These are phyloP conservation scores for Arthrobotrys sphaeroides DNA, from an alignment of 2,329 filamentous ascomycete species.

Conservation along the genomic window DNA sequence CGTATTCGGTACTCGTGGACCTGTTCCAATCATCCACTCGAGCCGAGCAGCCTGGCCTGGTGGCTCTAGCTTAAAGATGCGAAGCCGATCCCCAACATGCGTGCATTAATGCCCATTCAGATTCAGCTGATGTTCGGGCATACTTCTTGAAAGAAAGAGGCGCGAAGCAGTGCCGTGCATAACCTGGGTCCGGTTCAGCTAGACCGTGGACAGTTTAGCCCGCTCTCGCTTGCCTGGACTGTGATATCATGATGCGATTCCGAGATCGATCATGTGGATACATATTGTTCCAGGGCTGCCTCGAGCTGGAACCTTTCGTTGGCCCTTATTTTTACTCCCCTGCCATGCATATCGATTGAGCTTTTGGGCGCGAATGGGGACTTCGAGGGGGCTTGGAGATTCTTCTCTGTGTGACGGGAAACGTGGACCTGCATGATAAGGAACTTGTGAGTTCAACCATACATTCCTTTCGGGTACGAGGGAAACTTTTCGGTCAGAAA, in stretches of 20 bases:
- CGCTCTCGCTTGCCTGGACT: background rate
- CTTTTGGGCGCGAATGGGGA: too few relatives aligned
- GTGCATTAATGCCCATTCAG: too few relatives aligned
- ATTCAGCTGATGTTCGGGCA: background rate
- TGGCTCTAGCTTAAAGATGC: background rate
- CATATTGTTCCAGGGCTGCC: too few relatives aligned
- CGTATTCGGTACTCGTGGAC: too few relatives aligned
- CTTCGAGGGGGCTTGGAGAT: background rate
- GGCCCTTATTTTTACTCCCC: too few relatives aligned
- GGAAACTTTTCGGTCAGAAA: too few relatives aligned
- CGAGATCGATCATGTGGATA: background rate
- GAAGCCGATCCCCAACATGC: background rate
- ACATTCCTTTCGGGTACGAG: background rate
- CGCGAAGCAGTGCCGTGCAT: background rate
- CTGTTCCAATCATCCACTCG: too few relatives aligned
- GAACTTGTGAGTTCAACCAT: background rate
- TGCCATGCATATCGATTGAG: too few relatives aligned
- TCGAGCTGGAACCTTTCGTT: too few relatives aligned
- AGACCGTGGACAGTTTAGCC: background rate
- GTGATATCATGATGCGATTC: background rate
- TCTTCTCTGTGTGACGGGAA: background rate
- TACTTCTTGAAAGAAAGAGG: background rate
- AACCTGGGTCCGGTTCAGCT: background rate
- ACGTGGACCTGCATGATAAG: constrained; percentile 3
- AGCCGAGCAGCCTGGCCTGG: too few relatives aligned